Evolutionary conservation across 805 yeast species (phyloP).

Genomic region (Metschnikowia lochheadii): DNA sequence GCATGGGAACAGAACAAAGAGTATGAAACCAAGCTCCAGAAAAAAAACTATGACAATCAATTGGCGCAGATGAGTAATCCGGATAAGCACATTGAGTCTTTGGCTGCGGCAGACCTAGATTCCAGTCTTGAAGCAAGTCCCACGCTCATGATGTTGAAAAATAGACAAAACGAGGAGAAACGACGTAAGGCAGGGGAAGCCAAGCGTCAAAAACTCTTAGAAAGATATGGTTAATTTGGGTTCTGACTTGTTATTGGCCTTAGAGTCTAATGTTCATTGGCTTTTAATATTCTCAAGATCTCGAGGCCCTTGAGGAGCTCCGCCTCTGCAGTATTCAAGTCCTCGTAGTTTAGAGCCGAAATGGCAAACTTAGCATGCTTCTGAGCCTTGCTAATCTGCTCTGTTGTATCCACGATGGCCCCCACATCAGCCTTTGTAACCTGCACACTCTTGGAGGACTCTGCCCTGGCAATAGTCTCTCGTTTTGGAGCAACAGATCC

Average conservation of each 20-base stretch:
- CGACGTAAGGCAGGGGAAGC: slow-evolving; percentile 11
- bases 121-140: slow-evolving; percentile 36
- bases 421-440: slow-evolving; percentile 38
- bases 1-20: slow-evolving; percentile 40
- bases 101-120: slow-evolving; percentile 22
- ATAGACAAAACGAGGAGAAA: slow-evolving; percentile 20
- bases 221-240: slow-evolving; percentile 10
- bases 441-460: slow-evolving; percentile 2
- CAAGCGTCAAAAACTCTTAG: slow-evolving; percentile 11
- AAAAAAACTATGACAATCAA: slow-evolving; percentile 10
- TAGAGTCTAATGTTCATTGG: not conserved
- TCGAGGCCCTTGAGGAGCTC: slow-evolving; percentile 56
- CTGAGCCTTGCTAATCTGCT: slow-evolving; percentile 55
- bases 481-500: not conserved
- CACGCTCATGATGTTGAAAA: slow-evolving; percentile 30
- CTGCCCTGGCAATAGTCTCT: not conserved
- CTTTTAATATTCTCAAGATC: slow-evolving; percentile 24
- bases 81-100: slow-evolving; percentile 6
- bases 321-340: slow-evolving; percentile 59
- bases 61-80: slow-evolving; percentile 12
- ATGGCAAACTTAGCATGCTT: slow-evolving; percentile 72
- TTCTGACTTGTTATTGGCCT: too few relatives aligned
- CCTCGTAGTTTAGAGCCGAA: slow-evolving; percentile 77
- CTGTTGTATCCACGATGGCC: slow-evolving; percentile 52
- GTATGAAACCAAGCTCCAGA: slow-evolving; percentile 12